Evolutionary conservation across 345 rosid species (phyloP), one percentile per base, ranked within the genome.

Genomic region (Bruguiera gymnorhiza): DNA sequence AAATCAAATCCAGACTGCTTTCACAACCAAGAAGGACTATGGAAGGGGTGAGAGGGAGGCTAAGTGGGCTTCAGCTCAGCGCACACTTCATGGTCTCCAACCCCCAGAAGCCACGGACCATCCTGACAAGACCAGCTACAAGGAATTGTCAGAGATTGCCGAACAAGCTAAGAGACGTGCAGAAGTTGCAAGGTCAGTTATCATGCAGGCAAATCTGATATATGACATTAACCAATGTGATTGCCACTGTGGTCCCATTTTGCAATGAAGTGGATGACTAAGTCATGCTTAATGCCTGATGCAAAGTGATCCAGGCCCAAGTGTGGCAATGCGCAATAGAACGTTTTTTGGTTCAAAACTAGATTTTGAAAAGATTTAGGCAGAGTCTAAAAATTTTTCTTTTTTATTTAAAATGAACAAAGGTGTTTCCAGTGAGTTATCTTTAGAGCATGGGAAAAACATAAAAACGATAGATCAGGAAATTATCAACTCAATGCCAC

Each of bases 141-240:
- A 34, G 16, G 89, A 87, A 61, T 67, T 76, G 62, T 78, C 75
- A n/a, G 86, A 87, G 73, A 78, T 86, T 52, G 91, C 96, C 0
- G 97, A 91, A 75, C 96, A 91, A 34, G 97, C 97, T 10, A 87
- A 83, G 83, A 83, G 78, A 50, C 89, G 95, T 18, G 95, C 91
- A 27, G 93, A 91, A 66, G 85, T 88, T 32, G 93, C 93, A 29
- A 91, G 90, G 92, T 86, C 73, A 71, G 34, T 69, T 15, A 24
- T 21, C 18, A 56, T 56, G 30, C 7, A 27, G 3, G 18, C 11
- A 9, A 8, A 23, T 56, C 15, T 15, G 16, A 56, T 8, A 15
- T 53, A n/a, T n/a, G 7, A 53, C 4, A 7, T 7, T 7, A 34
- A 34, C 37, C 37, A 34, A 34, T 7, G 10, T 39, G 15, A 39